Evolutionary conservation across 2,329 filamentous ascomycete genomes (phyloP).

Genomic region (Cercospora sesami): DNA sequence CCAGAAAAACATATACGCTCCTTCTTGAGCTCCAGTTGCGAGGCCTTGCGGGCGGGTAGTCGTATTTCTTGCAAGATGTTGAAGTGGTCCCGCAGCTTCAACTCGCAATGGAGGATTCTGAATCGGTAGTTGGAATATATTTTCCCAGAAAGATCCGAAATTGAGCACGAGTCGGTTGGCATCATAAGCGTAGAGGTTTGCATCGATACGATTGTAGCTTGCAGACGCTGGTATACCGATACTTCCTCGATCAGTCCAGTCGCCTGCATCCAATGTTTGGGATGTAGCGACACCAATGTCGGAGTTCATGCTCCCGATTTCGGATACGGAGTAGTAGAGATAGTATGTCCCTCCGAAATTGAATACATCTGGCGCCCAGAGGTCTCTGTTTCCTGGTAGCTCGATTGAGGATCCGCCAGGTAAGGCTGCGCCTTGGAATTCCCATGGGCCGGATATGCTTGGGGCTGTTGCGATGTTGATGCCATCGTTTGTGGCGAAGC

Average conservation of each 20-base stretch:
- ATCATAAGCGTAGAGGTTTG: slow-evolving; percentile 28
- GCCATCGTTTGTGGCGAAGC: slow-evolving; percentile 53
- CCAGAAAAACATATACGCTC: slow-evolving; percentile 56
- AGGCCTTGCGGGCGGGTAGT: slow-evolving; percentile 39
- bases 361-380: slow-evolving; percentile 60
- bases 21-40: slow-evolving; percentile 55
- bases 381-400: slow-evolving; percentile 48
- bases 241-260: slow-evolving; percentile 63
- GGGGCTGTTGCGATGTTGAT: slow-evolving; percentile 52
- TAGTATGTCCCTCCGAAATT: slow-evolving; percentile 61
- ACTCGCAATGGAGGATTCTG: slow-evolving; percentile 28
- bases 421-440: slow-evolving; percentile 48
- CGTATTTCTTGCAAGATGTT: slow-evolving; percentile 57
- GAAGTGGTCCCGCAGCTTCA: slow-evolving; percentile 31
- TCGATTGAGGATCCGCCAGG: slow-evolving; percentile 51
- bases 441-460: slow-evolving; percentile 53
- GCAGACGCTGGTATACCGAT: slow-evolving; percentile 51
- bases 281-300: slow-evolving; percentile 62
- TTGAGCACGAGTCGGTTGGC: slow-evolving; percentile 13
- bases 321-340: slow-evolving; percentile 63
- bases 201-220: slow-evolving; percentile 54
- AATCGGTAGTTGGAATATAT: slow-evolving; percentile 62
- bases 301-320: slow-evolving; percentile 60
- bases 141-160: slow-evolving; percentile 69
- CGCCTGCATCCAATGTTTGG: slow-evolving; percentile 51